Conservation (phyloP, 1,284 basidiomycete species). For the Moniliophthora roreri region DNA sequence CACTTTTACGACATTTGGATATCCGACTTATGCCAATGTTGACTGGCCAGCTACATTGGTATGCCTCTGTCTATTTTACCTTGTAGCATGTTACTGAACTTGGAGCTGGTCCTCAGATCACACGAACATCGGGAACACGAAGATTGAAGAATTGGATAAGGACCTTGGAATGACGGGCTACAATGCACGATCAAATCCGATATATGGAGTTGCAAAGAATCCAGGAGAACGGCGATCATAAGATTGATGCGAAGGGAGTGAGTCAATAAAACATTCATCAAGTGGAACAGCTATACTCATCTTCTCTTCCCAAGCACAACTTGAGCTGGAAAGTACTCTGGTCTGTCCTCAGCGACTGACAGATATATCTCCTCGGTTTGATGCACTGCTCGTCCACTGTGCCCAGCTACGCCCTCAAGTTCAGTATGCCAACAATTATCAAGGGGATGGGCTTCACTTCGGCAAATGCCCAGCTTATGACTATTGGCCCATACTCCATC, state of each 20-base stretch:
- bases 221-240: slow-evolving; percentile 1
- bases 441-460: slow-evolving; percentile 3
- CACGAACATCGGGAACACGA: slow-evolving; percentile 1
- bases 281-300: not conserved
- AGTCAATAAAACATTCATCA: not conserved
- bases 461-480: slow-evolving; percentile 1
- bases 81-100: not conserved
- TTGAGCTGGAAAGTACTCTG: not conserved
- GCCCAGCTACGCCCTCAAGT: not conserved
- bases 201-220: not conserved
- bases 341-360: not conserved
- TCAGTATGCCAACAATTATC: slow-evolving; percentile 4
- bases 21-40: slow-evolving; percentile 1
- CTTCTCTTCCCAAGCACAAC: not conserved
- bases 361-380: not conserved
- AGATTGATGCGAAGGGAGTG: not conserved
- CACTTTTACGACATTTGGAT: not conserved
- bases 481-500: not conserved
- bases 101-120: not conserved
- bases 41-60: slow-evolving; percentile 2
- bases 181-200: not conserved
- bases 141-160: not conserved
- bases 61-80: not conserved
- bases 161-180: not conserved
- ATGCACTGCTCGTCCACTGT: not conserved